Evolutionary conservation across 169 alveolate species (phyloP).

Genomic region (Hepatocystis sp.): DNA sequence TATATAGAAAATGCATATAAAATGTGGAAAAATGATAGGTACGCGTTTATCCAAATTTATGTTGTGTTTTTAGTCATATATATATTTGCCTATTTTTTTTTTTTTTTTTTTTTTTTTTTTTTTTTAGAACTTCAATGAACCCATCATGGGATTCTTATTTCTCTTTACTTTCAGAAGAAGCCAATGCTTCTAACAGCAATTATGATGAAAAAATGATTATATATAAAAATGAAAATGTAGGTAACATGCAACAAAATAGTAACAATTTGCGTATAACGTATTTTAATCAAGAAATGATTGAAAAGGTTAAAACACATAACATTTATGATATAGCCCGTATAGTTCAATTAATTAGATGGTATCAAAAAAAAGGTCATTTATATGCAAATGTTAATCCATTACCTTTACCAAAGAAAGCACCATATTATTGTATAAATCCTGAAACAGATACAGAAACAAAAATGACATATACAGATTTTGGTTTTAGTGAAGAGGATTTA

Average conservation of each 20-base stretch:
- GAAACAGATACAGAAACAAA: conserved; percentile 28
- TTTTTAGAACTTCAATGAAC: conserved; percentile 24
- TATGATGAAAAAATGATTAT: no score
- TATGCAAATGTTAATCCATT: conserved; percentile 82
- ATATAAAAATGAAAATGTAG: not conserved
- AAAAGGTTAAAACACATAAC: conserved; percentile 42
- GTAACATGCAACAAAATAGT: not conserved
- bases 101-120: not conserved
- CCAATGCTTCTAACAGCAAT: not conserved
- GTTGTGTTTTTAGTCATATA: no score
- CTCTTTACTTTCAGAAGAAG: not conserved
- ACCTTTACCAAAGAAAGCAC: conserved; percentile 81
- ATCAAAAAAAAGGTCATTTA: conserved; percentile 81
- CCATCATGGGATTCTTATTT: conserved; percentile 54
- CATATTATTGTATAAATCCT: conserved; percentile 76
- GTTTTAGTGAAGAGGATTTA: conserved; percentile 46
- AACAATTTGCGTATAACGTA: conserved; percentile 26
- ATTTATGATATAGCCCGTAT: conserved; percentile 72
- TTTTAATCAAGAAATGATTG: conserved; percentile 56
- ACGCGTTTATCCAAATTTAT: no score
- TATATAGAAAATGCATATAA: conserved; percentile 30
- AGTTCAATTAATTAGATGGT: conserved; percentile 80
- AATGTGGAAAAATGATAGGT: conserved; percentile 55
- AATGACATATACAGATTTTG: conserved; percentile 47
- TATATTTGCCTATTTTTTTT: not conserved